Conservation (phyloP, 805 yeast genomes). For the Starmera quercuum region DNA sequence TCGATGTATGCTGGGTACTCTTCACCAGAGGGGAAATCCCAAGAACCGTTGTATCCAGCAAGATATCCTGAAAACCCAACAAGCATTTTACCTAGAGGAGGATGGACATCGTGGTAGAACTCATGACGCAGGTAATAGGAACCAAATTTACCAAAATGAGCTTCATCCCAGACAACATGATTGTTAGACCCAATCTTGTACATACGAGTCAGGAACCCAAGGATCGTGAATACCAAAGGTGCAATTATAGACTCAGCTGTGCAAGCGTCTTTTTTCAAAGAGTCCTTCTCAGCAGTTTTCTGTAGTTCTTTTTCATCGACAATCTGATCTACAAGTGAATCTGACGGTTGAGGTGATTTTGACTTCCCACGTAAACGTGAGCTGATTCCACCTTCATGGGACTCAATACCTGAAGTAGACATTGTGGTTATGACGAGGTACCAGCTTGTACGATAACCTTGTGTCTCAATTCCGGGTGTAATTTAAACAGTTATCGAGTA, state of each 20-base stretch:
- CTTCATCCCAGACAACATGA: conserved; percentile 94
- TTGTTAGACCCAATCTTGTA: conserved; percentile 65
- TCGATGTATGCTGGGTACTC: conserved; percentile 71
- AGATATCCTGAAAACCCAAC: conserved; percentile 82
- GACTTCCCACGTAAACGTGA: conserved; percentile 15
- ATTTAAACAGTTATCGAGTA: too few species aligned
- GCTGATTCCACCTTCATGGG: conserved; percentile 8
- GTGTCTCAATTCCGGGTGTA: too few species aligned
- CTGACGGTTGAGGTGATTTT: conserved; percentile 5
- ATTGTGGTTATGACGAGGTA: too few species aligned
- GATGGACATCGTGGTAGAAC: conserved; percentile 94
- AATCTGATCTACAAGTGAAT: not conserved
- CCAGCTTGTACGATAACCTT: too few species aligned
- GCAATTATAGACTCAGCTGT: conserved; percentile 31
- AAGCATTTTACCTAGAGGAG: conserved; percentile 92
- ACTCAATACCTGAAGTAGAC: conserved; percentile 7
- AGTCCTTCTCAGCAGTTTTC: not conserved
- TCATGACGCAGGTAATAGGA: conserved; percentile 83
- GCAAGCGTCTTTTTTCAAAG: conserved; percentile 11
- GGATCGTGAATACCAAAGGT: conserved; percentile 57
- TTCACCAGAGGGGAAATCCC: conserved; percentile 81
- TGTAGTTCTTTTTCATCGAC: not conserved
- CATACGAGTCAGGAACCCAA: conserved; percentile 70
- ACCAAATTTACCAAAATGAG: conserved; percentile 96
- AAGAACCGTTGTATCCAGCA: conserved; percentile 83